Evolutionary conservation across 1,284 basidiomycete genomes (phyloP).

Genomic region (Rhodotorula sp.): DNA sequence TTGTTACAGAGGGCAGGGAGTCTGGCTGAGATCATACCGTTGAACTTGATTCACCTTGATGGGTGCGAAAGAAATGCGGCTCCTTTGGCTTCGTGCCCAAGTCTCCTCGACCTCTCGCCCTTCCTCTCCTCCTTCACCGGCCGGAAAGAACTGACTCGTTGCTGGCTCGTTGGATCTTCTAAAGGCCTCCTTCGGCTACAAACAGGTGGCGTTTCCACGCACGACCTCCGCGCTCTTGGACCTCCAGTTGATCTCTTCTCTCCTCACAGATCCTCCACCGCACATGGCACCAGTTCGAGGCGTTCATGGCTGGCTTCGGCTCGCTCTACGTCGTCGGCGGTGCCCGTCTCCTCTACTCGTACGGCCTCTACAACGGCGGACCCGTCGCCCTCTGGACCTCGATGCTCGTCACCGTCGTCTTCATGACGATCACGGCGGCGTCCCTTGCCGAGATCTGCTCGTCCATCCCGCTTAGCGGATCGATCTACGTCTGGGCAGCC

Average conservation of each 20-base stretch:
- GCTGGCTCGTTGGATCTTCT: too few species aligned
- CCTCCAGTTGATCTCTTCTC: background rate
- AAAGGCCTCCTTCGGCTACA: conserved; percentile 73
- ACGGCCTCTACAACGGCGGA: conserved; percentile 76
- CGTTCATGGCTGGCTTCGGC: conserved; percentile 78
- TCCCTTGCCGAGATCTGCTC: conserved; percentile 66
- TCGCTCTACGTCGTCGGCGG: conserved; percentile 83
- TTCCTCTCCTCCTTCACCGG: background rate
- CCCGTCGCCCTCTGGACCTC: conserved; percentile 82
- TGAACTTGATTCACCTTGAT: conserved; percentile 85
- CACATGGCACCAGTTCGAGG: conserved; percentile 73
- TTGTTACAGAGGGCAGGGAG: background rate
- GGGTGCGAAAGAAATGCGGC: conserved; percentile 78
- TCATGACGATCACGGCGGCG: conserved; percentile 79
- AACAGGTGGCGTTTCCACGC: conserved; percentile 61
- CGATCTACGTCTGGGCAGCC: conserved; percentile 86
- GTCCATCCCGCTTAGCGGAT: conserved; percentile 60
- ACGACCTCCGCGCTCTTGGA: background rate
- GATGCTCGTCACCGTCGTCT: conserved; percentile 71
- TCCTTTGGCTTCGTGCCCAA: background rate
- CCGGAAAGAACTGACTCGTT: background rate
- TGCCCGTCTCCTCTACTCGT: conserved; percentile 65
- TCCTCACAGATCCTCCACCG: conserved; percentile 61
- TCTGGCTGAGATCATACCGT: conserved; percentile 86
- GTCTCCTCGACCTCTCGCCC: background rate